Conservation (phyloP, 495 filamentous ascomycete species). For the Thozetella sp. region DNA sequence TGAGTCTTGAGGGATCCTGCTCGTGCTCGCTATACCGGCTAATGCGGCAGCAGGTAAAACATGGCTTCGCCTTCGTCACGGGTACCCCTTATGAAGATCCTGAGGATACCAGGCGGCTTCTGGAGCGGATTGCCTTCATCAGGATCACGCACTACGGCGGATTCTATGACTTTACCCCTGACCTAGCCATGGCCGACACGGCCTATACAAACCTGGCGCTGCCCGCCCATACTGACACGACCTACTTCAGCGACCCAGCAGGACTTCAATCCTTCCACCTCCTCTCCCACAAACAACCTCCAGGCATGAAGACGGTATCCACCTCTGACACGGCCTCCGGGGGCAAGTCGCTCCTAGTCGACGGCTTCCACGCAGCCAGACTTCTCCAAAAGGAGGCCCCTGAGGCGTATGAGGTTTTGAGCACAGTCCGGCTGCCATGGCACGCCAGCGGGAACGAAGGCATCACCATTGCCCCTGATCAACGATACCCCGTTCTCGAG, state of each 20-base stretch:
- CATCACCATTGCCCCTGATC: conserved; percentile 71
- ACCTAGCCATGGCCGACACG: conserved; percentile 84
- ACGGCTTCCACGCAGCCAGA: conserved; percentile 75
- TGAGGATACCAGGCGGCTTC: conserved; percentile 65
- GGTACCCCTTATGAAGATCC: conserved; percentile 64
- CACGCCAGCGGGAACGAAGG: conserved; percentile 88
- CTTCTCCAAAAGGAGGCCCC: conserved; percentile 50
- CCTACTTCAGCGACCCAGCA: conserved; percentile 89
- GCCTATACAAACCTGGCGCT: conserved; percentile 87
- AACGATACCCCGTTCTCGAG: conserved; percentile 68
- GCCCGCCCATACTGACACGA: conserved; percentile 84
- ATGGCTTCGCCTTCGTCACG: conserved; percentile 73
- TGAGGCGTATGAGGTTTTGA: conserved; percentile 53
- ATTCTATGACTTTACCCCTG: conserved; percentile 93
- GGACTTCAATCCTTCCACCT: conserved; percentile 91
- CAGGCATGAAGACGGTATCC: conserved; percentile 3
- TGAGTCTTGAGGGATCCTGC: no score
- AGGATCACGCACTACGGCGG: conserved; percentile 89
- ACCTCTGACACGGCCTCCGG: conserved; percentile 47
- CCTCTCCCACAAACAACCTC: conserved; percentile 63
- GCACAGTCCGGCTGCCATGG: conserved; percentile 54
- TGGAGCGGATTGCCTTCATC: conserved; percentile 82
- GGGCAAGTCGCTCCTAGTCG: conserved; percentile 76
- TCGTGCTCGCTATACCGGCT: conserved; percentile 4
- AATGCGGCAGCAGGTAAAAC: conserved; percentile 30